phyloP scores from a whole-genome alignment of 805 yeast species.

The Metschnikowia arizonensis region DNA sequence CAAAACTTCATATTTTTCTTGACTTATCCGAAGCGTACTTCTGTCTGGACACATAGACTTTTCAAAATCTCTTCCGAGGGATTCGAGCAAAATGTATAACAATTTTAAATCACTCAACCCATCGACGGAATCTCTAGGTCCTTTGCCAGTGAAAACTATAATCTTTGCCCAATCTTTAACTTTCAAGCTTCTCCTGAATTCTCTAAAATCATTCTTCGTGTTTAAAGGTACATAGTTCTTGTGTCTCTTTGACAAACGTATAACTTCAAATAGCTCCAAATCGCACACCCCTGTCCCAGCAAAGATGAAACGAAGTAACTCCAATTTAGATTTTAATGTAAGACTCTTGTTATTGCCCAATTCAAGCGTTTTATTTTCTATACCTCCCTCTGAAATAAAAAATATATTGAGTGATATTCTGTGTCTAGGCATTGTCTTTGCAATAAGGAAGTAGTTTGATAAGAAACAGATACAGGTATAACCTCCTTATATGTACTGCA shows the following conservation, averaged over 20 bases:
- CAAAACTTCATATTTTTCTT: neutral
- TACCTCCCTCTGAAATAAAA: neutral
- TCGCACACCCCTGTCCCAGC: neutral
- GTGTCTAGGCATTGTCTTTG: neutral
- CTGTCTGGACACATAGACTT: neutral
- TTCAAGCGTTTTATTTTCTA: neutral
- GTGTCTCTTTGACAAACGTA: slow-evolving; percentile 47
- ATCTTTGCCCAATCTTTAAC: slow-evolving; percentile 45
- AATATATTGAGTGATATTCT: neutral
- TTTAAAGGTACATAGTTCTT: slow-evolving; percentile 39
- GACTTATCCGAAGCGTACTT: neutral
- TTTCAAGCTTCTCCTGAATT: slow-evolving; percentile 43
- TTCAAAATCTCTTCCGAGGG: neutral
- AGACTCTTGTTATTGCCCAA: neutral
- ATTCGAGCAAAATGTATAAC: neutral
- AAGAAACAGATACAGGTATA: neutral
- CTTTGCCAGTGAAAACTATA: slow-evolving; percentile 2
- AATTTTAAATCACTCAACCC: neutral
- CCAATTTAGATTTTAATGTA: neutral
- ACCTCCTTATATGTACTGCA: slow-evolving; percentile 2
- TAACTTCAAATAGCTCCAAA: slow-evolving; percentile 4
- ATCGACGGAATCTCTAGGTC: neutral
- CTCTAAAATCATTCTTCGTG: slow-evolving; percentile 36
- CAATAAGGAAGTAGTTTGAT: neutral
- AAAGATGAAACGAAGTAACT: neutral